Base-by-base conservation (phyloP, 306 rosid genomes). In the Vigna mungo region DNA sequence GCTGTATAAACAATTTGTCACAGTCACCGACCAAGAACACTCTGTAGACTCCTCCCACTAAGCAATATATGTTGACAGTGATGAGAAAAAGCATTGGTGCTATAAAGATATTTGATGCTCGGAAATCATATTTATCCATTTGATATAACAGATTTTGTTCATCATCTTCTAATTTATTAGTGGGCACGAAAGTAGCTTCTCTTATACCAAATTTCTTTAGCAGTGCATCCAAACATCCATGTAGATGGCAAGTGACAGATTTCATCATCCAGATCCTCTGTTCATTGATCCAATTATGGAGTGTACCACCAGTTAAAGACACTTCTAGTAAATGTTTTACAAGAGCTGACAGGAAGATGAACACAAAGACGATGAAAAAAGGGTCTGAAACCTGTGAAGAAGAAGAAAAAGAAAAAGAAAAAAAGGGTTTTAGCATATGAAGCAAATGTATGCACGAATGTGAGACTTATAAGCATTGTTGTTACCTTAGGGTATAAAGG, bases 241-340 rank as follows among this genome's bases (percentile, higher is more conserved):
- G 86, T 7, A 83, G 75, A 41, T 83, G 49, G 20, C 85, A 72
- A n/a, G 91, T 87, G 13, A 78, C 55, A 32, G 90, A 80, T 70
- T 68, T 90, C 15, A 92, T 85, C 96, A 92, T 89, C 97, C 96
- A 92, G 8, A 87, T 74, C 51, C 94, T 78, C 9, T 86, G 94
- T 72, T 90, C 97, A 34, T 87, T 87, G 53, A 86, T 63, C 89
- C 89, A 86, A 27, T 82, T 67, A 1, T 21, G 78, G 6, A 87
- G 39, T 44, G 96, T 72, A 37, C 85, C 85, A 37, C 92, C 89
- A 0, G 90, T 83, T 67, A 54, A 15, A 54, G 86, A 37, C 49
- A 90, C 87, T 78, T 92, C 94, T 3, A 52, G 67, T 34, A 85
- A 78, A 69, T 86, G 87, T 27, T 84, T 83, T 0, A 60, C 59